phyloP scores from a whole-genome alignment of 345 rosid species.

The Rhodamnia argentea region DNA sequence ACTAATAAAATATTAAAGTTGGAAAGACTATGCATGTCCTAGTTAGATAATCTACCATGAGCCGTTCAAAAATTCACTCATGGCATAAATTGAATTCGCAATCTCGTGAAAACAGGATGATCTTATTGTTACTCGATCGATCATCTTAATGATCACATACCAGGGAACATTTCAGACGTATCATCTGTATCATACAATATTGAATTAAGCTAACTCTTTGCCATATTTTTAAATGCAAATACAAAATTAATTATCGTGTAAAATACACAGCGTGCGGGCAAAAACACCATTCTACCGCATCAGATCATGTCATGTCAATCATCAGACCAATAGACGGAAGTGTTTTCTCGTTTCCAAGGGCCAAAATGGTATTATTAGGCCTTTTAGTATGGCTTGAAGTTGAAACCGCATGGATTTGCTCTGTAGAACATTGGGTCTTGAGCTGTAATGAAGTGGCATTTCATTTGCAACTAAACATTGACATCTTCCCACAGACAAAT shows the following conservation, averaged over 20 bases:
- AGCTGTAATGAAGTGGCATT: too few relatives aligned
- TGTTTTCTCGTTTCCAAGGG: too few relatives aligned
- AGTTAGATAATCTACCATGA: not conserved
- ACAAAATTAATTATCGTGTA: not conserved
- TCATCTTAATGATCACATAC: rapidly evolving
- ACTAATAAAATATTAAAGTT: not conserved
- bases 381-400: too few relatives aligned
- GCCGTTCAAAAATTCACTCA: not conserved
- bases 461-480: too few relatives aligned
- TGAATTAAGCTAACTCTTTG: not conserved
- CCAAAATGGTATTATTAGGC: too few relatives aligned
- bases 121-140: rapidly evolving
- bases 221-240: not conserved
- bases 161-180: rapidly evolving
- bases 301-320: too few relatives aligned
- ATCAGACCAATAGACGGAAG: too few relatives aligned
- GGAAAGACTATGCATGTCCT: not conserved
- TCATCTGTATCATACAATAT: not conserved
- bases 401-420: too few relatives aligned
- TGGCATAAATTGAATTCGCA: not conserved
- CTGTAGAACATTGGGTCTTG: too few relatives aligned
- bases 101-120: not conserved
- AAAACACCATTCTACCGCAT: too few relatives aligned
- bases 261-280: too few relatives aligned
- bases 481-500: too few relatives aligned